phyloP scores from a whole-genome alignment of 768 basidiomycete genomes.

The Holtermanniella nyarrowii region DNA sequence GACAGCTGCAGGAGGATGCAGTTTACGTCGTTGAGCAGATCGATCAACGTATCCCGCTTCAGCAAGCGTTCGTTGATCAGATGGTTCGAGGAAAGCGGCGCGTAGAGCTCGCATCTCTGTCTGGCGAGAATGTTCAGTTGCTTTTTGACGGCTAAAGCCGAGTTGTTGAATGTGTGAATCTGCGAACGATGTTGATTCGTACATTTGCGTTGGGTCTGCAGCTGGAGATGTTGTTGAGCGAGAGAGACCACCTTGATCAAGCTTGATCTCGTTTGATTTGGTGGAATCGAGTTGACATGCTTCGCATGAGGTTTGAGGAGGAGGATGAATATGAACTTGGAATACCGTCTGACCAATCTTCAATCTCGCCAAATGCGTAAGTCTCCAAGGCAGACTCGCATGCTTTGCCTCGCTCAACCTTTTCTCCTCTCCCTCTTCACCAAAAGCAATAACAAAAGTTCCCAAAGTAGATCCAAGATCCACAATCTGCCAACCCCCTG shows the following conservation, averaged over 20 bases:
- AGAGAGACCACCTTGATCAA: constrained; percentile 16
- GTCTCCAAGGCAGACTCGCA: constrained; percentile 19
- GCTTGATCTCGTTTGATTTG: constrained; percentile 23
- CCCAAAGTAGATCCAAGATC: constrained; percentile 39
- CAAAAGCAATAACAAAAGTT: constrained; percentile 15
- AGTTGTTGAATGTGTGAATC: constrained; percentile 19
- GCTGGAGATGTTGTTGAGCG: background rate
- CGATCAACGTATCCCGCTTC: constrained; percentile 23
- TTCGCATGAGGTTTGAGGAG: constrained; percentile 37
- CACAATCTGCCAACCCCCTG: constrained; percentile 32
- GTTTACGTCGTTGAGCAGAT: constrained; percentile 23
- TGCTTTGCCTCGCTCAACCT: constrained; percentile 27
- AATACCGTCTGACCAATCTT: constrained; percentile 29
- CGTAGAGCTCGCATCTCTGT: background rate
- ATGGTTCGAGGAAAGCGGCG: background rate
- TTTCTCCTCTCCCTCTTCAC: background rate
- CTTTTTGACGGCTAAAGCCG: constrained; percentile 22
- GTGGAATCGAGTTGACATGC: constrained; percentile 16
- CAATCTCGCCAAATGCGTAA: constrained; percentile 19
- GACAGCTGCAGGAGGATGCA: constrained; percentile 12
- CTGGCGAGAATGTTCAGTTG: constrained; percentile 10
- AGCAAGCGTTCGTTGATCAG: background rate
- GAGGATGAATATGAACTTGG: constrained; percentile 26
- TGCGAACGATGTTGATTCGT: constrained; percentile 1
- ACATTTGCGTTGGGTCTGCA: background rate